phyloP scores from a whole-genome alignment of 2,329 filamentous ascomycete species.

The Pyricularia pennisetigena region DNA sequence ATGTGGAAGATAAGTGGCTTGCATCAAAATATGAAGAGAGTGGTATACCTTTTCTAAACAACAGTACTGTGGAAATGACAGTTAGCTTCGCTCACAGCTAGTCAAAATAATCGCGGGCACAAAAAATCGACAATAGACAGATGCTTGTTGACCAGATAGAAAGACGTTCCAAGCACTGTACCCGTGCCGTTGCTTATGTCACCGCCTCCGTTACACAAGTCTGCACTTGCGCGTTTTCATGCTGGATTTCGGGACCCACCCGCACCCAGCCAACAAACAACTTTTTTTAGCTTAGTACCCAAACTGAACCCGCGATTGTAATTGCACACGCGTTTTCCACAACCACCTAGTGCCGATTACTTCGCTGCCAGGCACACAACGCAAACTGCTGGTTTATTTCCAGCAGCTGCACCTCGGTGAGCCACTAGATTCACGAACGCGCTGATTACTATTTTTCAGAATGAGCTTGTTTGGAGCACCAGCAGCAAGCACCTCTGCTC shows the following conservation, averaged over 20 bases:
- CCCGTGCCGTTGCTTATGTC: no score
- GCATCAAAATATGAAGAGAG: no score
- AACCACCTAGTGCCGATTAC: not conserved
- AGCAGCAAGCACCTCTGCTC: not conserved
- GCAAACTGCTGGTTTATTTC: not conserved
- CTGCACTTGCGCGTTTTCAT: not conserved
- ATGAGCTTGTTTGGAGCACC: constrained; percentile 1
- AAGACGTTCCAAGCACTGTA: no score
- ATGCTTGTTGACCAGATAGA: no score
- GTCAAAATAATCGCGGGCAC: no score
- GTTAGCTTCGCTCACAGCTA: no score
- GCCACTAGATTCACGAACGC: not conserved
- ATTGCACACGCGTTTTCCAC: not conserved
- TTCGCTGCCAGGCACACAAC: not conserved
- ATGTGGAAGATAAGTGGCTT: no score
- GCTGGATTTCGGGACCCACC: not conserved
- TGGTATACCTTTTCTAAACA: no score
- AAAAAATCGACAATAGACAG: no score
- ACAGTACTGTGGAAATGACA: no score
- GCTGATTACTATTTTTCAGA: not conserved
- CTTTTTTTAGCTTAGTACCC: not conserved
- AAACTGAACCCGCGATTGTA: not conserved
- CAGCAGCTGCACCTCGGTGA: not conserved
- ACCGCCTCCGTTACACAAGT: no score
- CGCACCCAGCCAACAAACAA: not conserved